Evolutionary conservation across 345 rosid genomes (phyloP).

Genomic region (Moringa oleifera): DNA sequence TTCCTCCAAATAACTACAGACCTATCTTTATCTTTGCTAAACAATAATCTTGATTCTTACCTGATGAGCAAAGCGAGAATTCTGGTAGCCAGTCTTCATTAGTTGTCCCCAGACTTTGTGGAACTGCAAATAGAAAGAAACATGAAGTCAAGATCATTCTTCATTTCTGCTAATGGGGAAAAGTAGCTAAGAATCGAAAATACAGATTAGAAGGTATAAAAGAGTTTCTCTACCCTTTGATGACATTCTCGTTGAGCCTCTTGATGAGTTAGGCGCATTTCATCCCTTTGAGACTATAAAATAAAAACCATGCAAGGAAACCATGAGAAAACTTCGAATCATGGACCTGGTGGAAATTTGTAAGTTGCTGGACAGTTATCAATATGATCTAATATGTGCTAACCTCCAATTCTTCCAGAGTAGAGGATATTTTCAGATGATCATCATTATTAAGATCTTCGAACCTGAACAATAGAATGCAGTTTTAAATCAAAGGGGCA

Average conservation of each 20-base stretch:
- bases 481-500: too few relatives aligned
- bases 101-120: slow-evolving; percentile 97
- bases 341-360: not conserved
- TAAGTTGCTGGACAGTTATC: too few relatives aligned
- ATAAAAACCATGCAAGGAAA: slow-evolving; percentile 11
- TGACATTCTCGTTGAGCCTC: slow-evolving; percentile 67
- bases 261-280: slow-evolving; percentile 56
- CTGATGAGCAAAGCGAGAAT: slow-evolving; percentile 99
- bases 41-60: slow-evolving; percentile 25
- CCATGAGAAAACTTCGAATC: not conserved
- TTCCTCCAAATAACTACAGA: too few relatives aligned
- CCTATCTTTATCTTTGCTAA: too few relatives aligned
- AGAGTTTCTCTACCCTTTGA: slow-evolving; percentile 44
- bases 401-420: slow-evolving; percentile 59
- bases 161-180: too few relatives aligned
- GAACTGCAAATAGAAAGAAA: slow-evolving; percentile 40
- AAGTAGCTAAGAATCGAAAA: not conserved
- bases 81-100: slow-evolving; percentile 96
- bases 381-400: not conserved
- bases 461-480: slow-evolving; percentile 38
- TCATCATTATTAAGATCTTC: slow-evolving; percentile 37
- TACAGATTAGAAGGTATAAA: not conserved
- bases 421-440: slow-evolving; percentile 34
- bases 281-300: slow-evolving; percentile 45
- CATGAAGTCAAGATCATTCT: not conserved